These are phyloP conservation scores for Solanum hybrid DNA, from an alignment of 305 asterid species.

Conservation along the genomic window DNA sequence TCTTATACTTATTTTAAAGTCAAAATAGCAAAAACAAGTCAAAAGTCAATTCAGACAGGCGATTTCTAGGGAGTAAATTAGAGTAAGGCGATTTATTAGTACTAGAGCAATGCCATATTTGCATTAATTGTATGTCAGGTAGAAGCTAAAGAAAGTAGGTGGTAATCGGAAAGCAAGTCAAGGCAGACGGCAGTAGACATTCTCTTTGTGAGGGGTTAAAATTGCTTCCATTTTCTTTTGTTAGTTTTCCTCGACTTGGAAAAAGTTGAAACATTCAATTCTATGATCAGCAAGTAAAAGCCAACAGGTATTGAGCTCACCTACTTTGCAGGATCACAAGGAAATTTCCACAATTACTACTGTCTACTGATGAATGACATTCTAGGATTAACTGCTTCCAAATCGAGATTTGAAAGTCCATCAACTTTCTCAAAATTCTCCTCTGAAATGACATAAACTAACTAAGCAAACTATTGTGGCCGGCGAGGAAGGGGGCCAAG, in stretches of 20 bases:
- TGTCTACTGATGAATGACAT: not conserved
- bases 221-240: not conserved
- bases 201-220: not conserved
- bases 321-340: not conserved
- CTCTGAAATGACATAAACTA: not conserved
- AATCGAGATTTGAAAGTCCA: not conserved
- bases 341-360: not conserved
- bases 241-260: not conserved
- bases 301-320: not conserved
- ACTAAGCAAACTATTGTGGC: not conserved
- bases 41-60: not conserved
- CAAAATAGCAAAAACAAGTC: not conserved
- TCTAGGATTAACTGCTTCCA: not conserved
- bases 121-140: not conserved
- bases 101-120: not conserved
- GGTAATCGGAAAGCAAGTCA: not conserved
- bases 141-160: not conserved
- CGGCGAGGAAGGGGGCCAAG: not conserved
- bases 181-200: not conserved
- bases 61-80: not conserved
- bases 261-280: not conserved
- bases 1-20: not conserved
- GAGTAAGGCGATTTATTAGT: not conserved
- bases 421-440: not conserved
- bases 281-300: not conserved